phyloP scores from a whole-genome alignment of 2,329 filamentous ascomycete species.

The Helotiales sp. region DNA sequence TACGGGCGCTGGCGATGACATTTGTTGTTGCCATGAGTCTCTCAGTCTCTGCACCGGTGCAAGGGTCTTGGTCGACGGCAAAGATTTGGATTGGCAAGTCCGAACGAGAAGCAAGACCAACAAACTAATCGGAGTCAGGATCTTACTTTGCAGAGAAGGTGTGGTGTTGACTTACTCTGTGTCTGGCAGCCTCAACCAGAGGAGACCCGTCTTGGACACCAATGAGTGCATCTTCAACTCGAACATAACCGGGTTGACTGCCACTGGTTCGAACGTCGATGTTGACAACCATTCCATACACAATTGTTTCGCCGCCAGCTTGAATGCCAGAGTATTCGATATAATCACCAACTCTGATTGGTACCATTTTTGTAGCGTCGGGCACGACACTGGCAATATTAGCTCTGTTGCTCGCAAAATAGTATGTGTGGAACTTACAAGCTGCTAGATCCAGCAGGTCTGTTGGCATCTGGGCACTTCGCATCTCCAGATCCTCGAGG shows the following conservation, averaged over 20 bases:
- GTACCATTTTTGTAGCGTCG: slow-evolving; percentile 48
- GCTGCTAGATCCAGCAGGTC: slow-evolving; percentile 9
- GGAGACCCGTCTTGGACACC: slow-evolving; percentile 45
- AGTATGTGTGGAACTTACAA: slow-evolving; percentile 18
- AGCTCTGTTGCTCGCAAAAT: not conserved
- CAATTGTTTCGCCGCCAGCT: slow-evolving; percentile 44
- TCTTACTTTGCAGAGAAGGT: not conserved
- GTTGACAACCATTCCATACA: slow-evolving; percentile 47
- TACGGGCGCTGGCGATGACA: slow-evolving; percentile 42
- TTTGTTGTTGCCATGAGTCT: slow-evolving; percentile 45
- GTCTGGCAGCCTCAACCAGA: slow-evolving; percentile 46
- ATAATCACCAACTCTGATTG: slow-evolving; percentile 48
- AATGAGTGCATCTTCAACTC: slow-evolving; percentile 50
- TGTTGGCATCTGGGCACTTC: slow-evolving; percentile 41
- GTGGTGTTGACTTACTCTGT: slow-evolving; percentile 24
- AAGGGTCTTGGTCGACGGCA: slow-evolving; percentile 50
- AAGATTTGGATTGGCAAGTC: slow-evolving; percentile 44
- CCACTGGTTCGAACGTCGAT: slow-evolving; percentile 46
- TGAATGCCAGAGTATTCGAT: slow-evolving; percentile 48
- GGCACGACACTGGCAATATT: slow-evolving; percentile 38
- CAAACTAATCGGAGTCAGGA: slow-evolving; percentile 36
- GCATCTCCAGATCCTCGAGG: slow-evolving; percentile 47
- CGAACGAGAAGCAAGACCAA: slow-evolving; percentile 48
- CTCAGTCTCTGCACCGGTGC: slow-evolving; percentile 47
- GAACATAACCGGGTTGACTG: slow-evolving; percentile 47